These are phyloP conservation scores for Platanus orientalis DNA, from an alignment of 164 flowering plant species.

Conservation along the genomic window DNA sequence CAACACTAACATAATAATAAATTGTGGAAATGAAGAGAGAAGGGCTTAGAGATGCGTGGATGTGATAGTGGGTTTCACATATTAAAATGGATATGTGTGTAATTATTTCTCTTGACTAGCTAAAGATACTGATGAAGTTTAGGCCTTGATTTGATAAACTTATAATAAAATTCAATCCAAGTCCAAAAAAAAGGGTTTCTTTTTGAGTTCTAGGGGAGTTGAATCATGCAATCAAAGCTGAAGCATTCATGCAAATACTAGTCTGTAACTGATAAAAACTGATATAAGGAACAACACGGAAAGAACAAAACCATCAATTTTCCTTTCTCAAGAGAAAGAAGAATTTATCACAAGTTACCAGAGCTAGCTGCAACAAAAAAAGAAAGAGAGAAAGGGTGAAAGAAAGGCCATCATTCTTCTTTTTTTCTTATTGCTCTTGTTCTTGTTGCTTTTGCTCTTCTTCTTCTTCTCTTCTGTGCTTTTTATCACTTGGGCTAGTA, in stretches of 20 bases:
- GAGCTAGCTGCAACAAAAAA: constrained; percentile 15
- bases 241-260: constrained; percentile 7
- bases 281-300: constrained; percentile 11
- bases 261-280: constrained; percentile 5
- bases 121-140: not conserved
- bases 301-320: constrained; percentile 21
- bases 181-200: not conserved
- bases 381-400: constrained; percentile 2
- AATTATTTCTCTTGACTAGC: too few relatives aligned
- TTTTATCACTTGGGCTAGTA: constrained; percentile 10
- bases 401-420: not conserved
- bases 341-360: constrained; percentile 33
- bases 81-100: too few relatives aligned
- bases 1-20: not conserved
- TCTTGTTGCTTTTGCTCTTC: constrained; percentile 11
- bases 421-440: not conserved
- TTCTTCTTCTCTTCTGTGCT: constrained; percentile 12
- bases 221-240: constrained; percentile 13
- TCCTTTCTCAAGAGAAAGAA: constrained; percentile 18
- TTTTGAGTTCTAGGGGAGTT: not conserved
- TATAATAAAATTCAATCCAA: not conserved
- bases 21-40: not conserved
- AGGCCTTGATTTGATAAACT: not conserved
- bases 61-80: not conserved
- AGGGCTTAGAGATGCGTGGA: not conserved